Percentiles rank a stretch among this genome's conserved stretches.
Conservation (phyloP, 805 yeast species). For the Sporopachydermia lactativora region DNA sequence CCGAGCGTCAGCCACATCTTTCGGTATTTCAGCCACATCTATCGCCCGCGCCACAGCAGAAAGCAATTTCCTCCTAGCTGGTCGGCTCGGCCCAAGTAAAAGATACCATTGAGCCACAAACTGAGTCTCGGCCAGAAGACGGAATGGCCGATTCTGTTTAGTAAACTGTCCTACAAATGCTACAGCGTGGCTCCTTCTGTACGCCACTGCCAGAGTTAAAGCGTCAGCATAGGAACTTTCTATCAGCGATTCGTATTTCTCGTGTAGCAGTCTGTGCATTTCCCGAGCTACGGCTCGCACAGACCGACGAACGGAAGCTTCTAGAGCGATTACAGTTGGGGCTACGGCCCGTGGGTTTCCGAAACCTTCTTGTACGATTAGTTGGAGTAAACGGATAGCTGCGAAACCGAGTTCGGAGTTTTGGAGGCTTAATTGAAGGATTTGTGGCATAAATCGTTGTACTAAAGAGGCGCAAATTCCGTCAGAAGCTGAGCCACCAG, state of each 20-base stretch:
- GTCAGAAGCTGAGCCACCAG: conserved; percentile 32
- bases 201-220: conserved; percentile 35
- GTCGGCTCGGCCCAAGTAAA: conserved; percentile 26
- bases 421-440: conserved; percentile 34
- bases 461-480: conserved; percentile 64
- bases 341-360: conserved; percentile 62
- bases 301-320: conserved; percentile 31
- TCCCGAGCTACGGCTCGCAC: conserved; percentile 35
- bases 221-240: conserved; percentile 56
- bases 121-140: conserved; percentile 17
- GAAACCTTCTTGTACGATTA: conserved; percentile 49
- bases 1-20: conserved; percentile 10
- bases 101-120: conserved; percentile 28
- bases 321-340: conserved; percentile 57
- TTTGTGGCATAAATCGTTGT: conserved; percentile 31
- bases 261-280: conserved; percentile 41
- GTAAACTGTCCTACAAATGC: conserved; percentile 11
- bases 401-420: conserved; percentile 32
- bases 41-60: conserved; percentile 20
- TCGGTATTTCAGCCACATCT: conserved; percentile 15
- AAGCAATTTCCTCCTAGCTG: conserved; percentile 29
- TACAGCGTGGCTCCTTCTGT: too few relatives aligned
- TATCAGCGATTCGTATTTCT: conserved; percentile 57
- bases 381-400: conserved; percentile 40
- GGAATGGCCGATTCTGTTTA: too few relatives aligned